phyloP scores from a whole-genome alignment of 805 yeast genomes.

The Tetrapisispora fleetii region DNA sequence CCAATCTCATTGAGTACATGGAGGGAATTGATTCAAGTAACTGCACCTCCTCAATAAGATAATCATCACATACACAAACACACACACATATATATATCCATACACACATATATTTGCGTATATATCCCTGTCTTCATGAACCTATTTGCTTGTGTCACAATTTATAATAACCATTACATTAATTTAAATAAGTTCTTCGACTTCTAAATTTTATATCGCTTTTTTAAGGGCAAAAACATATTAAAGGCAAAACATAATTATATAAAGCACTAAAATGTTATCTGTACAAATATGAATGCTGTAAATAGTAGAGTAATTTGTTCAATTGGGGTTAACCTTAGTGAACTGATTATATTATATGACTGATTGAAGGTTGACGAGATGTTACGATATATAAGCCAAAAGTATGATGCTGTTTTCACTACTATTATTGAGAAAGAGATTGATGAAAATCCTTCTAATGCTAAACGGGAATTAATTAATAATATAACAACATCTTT shows the following conservation, averaged over 20 bases:
- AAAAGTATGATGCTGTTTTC: conserved; percentile 19
- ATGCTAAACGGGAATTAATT: conserved; percentile 19
- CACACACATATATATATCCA: background rate
- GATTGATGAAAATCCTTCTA: conserved; percentile 6
- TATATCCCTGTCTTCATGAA: background rate
- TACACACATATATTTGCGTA: background rate
- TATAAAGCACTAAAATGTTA: no score
- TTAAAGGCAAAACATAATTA: background rate
- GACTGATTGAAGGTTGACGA: background rate
- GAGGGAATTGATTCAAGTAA: conserved; percentile 38
- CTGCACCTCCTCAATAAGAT: background rate
- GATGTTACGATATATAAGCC: conserved; percentile 16
- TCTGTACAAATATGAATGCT: no score
- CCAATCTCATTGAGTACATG: conserved; percentile 45
- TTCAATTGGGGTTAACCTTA: no score
- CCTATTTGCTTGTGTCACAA: background rate
- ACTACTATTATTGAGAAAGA: conserved; percentile 19
- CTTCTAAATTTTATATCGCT: background rate
- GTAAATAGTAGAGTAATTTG: no score
- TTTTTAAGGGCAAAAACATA: background rate
- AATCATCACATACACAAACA: background rate
- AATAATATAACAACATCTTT: conserved; percentile 38
- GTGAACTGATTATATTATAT: background rate
- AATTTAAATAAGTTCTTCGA: background rate
- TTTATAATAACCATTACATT: background rate